A percentile compares a stretch with the other conserved stretches of the same genome.
Evolutionary conservation across 1,139 yeast species (phyloP).

Genomic region (Protomyces lactucae-debilis): DNA sequence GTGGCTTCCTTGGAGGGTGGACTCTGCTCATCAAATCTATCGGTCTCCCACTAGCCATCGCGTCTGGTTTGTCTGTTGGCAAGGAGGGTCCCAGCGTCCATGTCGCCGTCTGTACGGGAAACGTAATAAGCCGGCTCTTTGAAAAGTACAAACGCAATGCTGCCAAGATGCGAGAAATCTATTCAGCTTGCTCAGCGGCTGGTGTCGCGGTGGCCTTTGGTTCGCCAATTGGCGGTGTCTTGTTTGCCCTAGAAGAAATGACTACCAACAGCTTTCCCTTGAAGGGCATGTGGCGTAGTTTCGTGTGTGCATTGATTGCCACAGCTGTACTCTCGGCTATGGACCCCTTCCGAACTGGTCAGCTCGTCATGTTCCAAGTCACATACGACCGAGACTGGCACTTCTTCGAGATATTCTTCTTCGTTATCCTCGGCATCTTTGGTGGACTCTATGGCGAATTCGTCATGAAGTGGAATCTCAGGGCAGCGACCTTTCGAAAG

Average conservation of each 20-base stretch:
- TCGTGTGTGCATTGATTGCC: constrained; percentile 85
- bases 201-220: constrained; percentile 75
- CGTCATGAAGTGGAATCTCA: constrained; percentile 71
- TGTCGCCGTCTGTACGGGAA: constrained; percentile 78
- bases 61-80: constrained; percentile 74
- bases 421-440: constrained; percentile 71
- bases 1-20: constrained; percentile 68
- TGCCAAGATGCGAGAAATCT: constrained; percentile 49
- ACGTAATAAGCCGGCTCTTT: constrained; percentile 56
- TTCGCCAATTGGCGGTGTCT: constrained; percentile 68
- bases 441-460: constrained; percentile 89
- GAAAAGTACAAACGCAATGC: constrained; percentile 44
- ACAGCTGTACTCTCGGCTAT: constrained; percentile 60
- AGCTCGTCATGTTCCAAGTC: constrained; percentile 85
- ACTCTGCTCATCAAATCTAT: constrained; percentile 72
- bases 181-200: constrained; percentile 76
- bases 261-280: constrained; percentile 63
- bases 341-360: constrained; percentile 92
- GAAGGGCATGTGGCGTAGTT: constrained; percentile 82
- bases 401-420: constrained; percentile 75
- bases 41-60: constrained; percentile 80
- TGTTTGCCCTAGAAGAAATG: constrained; percentile 70
- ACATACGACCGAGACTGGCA: constrained; percentile 83
- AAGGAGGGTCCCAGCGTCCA: constrained; percentile 86
- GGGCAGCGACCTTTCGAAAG: constrained; percentile 74